Evolutionary conservation across 2,329 filamentous ascomycete species (phyloP).

Genomic region (Pyrenophora teres): DNA sequence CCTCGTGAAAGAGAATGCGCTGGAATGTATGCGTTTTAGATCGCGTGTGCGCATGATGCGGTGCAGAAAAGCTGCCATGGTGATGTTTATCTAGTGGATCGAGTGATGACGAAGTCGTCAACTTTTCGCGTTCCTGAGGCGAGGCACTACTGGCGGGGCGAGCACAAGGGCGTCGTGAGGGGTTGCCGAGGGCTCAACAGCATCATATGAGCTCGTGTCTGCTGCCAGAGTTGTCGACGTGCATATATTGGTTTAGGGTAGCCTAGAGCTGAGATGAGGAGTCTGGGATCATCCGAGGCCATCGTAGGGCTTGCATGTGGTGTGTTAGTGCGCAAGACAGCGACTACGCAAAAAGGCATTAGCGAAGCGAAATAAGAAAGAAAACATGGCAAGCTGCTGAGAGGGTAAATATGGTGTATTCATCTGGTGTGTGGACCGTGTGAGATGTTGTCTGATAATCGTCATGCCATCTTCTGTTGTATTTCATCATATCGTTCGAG

Average conservation of each 20-base stretch:
- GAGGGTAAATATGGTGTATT: constrained; percentile 6
- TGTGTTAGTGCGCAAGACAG: no score
- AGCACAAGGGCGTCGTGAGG: constrained; percentile 19
- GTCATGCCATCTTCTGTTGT: constrained; percentile 8
- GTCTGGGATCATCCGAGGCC: no score
- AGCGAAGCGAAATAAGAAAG: neutral
- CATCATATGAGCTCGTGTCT: constrained; percentile 12
- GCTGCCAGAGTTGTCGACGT: constrained; percentile 8
- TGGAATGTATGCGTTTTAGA: neutral
- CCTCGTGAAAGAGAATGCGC: neutral
- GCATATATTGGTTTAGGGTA: neutral
- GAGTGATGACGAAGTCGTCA: constrained; percentile 28
- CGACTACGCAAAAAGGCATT: neutral
- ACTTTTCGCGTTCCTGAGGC: constrained; percentile 22
- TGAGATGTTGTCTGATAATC: neutral
- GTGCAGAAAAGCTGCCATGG: constrained; percentile 13
- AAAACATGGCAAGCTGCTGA: neutral
- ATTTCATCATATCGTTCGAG: constrained; percentile 12
- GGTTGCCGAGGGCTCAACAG: constrained; percentile 14
- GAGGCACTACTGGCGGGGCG: constrained; percentile 15
- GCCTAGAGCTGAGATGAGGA: neutral
- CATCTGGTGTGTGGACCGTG: constrained; percentile 11
- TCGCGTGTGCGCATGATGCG: constrained; percentile 3
- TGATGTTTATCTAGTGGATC: constrained; percentile 19
- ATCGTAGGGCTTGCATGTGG: neutral